Evolutionary conservation across 495 filamentous ascomycete species (phyloP).

Genomic region (Aspergillus egyptiacus): DNA sequence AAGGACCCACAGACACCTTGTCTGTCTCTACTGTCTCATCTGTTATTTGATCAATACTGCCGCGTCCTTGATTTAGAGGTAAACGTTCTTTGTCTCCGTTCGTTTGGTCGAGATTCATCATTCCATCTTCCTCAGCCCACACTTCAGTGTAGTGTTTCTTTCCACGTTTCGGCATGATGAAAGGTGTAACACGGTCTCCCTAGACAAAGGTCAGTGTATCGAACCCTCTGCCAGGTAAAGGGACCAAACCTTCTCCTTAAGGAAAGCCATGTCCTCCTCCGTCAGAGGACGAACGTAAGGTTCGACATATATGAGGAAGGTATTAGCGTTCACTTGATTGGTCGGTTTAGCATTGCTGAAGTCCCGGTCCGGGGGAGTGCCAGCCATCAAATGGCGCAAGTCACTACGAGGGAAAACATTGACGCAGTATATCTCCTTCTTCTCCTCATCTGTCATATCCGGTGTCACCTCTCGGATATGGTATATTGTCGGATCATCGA

Average conservation of each 20-base stretch:
- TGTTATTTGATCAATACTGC: slow-evolving; percentile 75
- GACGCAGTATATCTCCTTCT: slow-evolving; percentile 81
- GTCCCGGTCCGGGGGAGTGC: slow-evolving; percentile 84
- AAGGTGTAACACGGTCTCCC: slow-evolving; percentile 76
- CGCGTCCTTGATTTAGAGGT: slow-evolving; percentile 74
- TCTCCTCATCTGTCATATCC: slow-evolving; percentile 74
- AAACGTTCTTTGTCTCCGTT: slow-evolving; percentile 55
- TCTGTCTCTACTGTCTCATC: slow-evolving; percentile 83
- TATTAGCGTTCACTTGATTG: slow-evolving; percentile 86
- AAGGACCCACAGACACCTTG: slow-evolving; percentile 80
- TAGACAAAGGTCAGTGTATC: slow-evolving; percentile 22
- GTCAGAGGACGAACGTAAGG: slow-evolving; percentile 84
- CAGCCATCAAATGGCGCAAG: slow-evolving; percentile 76
- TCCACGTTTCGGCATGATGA: slow-evolving; percentile 80
- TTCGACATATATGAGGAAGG: slow-evolving; percentile 82
- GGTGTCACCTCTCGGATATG: slow-evolving; percentile 71
- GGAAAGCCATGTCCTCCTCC: slow-evolving; percentile 91
- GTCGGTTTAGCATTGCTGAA: slow-evolving; percentile 90
- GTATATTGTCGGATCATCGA: slow-evolving; percentile 90
- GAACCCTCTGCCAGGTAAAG: neutral
- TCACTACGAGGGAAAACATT: slow-evolving; percentile 73
- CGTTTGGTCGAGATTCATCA: slow-evolving; percentile 59
- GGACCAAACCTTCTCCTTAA: slow-evolving; percentile 65
- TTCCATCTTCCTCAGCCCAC: slow-evolving; percentile 90
- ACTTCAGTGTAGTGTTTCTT: slow-evolving; percentile 79